Conservation (phyloP, 768 basidiomycete genomes). For the Naganishia vaughanmartiniae region DNA sequence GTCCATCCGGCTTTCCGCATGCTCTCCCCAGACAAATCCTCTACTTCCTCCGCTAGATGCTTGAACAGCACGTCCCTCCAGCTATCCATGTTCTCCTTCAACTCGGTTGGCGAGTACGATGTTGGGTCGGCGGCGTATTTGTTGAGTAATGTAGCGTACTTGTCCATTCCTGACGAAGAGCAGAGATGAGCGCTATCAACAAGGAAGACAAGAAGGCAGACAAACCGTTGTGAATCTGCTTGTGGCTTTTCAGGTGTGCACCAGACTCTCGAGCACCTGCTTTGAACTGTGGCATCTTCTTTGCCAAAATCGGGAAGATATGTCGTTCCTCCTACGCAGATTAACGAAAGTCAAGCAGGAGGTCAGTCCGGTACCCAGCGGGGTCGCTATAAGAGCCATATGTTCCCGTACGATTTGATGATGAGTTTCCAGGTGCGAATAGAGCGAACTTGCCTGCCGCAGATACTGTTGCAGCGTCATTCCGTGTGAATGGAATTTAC, state of each 20-base stretch:
- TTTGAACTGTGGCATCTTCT: slow-evolving; percentile 53
- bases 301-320: slow-evolving; percentile 51
- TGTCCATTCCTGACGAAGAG: slow-evolving; percentile 40
- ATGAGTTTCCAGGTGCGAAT: slow-evolving; percentile 46
- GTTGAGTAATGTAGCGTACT: slow-evolving; percentile 41
- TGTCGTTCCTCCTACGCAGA: slow-evolving; percentile 43
- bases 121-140: slow-evolving; percentile 38
- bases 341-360: not conserved
- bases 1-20: slow-evolving; percentile 50
- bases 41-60: slow-evolving; percentile 51
- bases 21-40: slow-evolving; percentile 46
- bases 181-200: not conserved
- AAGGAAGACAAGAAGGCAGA: not conserved
- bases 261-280: slow-evolving; percentile 47
- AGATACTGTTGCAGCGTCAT: slow-evolving; percentile 42
- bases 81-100: slow-evolving; percentile 42
- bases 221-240: slow-evolving; percentile 50
- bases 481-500: slow-evolving; percentile 44
- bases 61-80: slow-evolving; percentile 50
- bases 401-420: slow-evolving; percentile 42
- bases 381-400: not conserved
- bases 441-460: slow-evolving; percentile 40
- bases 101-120: slow-evolving; percentile 41
- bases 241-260: slow-evolving; percentile 51
- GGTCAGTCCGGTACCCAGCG: not conserved